Evolutionary conservation across 768 basidiomycete species (phyloP).

Genomic region (Gautieria morchelliformis): DNA sequence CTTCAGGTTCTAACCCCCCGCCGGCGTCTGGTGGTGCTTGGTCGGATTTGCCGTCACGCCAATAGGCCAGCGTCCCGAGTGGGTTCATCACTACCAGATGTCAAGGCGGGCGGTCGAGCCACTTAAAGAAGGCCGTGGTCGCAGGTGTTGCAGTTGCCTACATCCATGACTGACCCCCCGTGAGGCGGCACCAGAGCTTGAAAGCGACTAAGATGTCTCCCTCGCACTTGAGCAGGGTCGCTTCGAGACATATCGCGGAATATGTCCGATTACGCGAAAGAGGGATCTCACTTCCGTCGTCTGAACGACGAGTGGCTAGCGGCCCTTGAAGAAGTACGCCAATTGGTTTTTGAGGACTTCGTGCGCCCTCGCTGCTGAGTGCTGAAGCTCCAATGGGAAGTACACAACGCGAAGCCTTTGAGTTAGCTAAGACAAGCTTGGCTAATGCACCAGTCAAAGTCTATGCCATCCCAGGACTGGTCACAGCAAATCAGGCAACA

Average conservation of each 20-base stretch:
- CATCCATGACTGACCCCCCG: slow-evolving; percentile 14
- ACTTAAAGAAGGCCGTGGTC: slow-evolving; percentile 26
- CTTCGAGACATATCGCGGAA: not conserved
- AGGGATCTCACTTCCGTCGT: slow-evolving; percentile 12
- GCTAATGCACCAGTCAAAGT: too few relatives aligned
- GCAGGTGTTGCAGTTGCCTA: slow-evolving; percentile 17
- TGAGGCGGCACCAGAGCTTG: not conserved
- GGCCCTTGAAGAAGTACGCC: slow-evolving; percentile 14
- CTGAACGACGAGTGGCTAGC: slow-evolving; percentile 20
- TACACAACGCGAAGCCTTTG: too few relatives aligned
- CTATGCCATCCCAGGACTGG: too few relatives aligned
- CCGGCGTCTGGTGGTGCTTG: slow-evolving; percentile 11
- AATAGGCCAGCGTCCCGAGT: too few relatives aligned
- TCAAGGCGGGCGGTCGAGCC: slow-evolving; percentile 22
- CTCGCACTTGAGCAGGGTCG: too few relatives aligned
- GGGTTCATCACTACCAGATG: too few relatives aligned
- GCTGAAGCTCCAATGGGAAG: slow-evolving; percentile 17
- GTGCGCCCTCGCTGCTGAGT: slow-evolving; percentile 11
- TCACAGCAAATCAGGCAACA: too few relatives aligned
- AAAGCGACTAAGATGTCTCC: slow-evolving; percentile 17
- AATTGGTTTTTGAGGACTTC: slow-evolving; percentile 13
- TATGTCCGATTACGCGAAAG: not conserved
- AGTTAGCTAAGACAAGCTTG: too few relatives aligned
- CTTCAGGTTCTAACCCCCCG: too few relatives aligned
- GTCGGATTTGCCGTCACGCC: slow-evolving; percentile 13